phyloP scores from a whole-genome alignment of 78 protist genomes.

The Chrysochromulina tobinii region DNA sequence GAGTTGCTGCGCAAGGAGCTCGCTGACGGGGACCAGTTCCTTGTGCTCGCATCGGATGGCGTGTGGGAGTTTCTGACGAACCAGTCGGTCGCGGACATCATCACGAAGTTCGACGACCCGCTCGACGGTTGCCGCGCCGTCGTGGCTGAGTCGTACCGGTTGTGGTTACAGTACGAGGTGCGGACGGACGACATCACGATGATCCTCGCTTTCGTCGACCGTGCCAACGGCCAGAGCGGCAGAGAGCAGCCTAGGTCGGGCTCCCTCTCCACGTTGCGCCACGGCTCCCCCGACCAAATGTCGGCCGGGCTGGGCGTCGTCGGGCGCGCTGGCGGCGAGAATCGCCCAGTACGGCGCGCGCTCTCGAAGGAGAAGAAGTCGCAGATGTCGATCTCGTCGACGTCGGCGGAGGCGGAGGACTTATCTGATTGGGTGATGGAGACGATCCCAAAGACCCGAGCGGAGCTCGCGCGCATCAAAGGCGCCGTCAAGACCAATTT shows the following conservation, averaged over 20 bases:
- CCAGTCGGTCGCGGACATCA: background rate
- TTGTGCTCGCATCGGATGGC: background rate
- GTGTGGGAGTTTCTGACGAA: conserved; percentile 7
- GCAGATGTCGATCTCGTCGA: background rate
- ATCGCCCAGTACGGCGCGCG: conserved; percentile 1
- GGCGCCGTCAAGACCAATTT: background rate
- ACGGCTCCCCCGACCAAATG: background rate
- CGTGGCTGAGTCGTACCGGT: conserved; percentile 16
- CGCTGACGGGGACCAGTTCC: background rate
- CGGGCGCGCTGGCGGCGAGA: background rate
- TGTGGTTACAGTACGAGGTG: conserved; percentile 20
- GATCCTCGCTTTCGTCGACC: background rate
- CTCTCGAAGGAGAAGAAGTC: background rate
- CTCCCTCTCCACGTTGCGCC: background rate
- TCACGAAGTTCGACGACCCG: background rate
- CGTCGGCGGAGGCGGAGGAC: background rate
- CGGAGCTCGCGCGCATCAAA: background rate
- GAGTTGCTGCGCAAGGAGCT: background rate
- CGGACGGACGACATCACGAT: conserved; percentile 17
- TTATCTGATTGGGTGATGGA: background rate
- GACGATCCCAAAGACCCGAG: background rate
- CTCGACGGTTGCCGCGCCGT: conserved; percentile 3
- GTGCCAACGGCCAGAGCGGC: too few relatives aligned
- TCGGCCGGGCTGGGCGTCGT: background rate
- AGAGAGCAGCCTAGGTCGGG: too few relatives aligned